Conservation (phyloP, 371 early-diverging fungal species). For the Capniomyces stellatus region DNA sequence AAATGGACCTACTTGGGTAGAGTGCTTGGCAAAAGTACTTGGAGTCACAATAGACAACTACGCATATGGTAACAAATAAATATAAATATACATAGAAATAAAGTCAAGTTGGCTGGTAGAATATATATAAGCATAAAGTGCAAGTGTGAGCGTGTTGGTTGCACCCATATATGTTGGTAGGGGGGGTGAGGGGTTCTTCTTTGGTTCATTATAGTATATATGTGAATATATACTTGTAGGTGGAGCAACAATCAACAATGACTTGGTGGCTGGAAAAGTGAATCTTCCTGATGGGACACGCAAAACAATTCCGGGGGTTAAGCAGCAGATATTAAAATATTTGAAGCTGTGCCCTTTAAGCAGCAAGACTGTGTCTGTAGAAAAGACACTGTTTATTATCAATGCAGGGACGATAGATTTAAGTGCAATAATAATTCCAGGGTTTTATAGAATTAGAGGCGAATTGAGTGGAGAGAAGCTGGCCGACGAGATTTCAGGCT, state of each 20-base stretch:
- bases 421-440: neutral
- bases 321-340: slow-evolving; percentile 3
- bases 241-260: slow-evolving; percentile 2
- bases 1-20: slow-evolving; percentile 3
- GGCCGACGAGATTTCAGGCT: neutral
- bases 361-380: neutral
- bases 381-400: slow-evolving; percentile 4
- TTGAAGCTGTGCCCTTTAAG: slow-evolving; percentile 2
- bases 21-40: neutral
- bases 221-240: too few species aligned
- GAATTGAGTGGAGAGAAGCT: neutral
- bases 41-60: slow-evolving; percentile 3
- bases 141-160: too few species aligned
- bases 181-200: too few species aligned
- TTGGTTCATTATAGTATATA: too few species aligned
- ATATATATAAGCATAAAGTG: too few species aligned
- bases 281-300: neutral
- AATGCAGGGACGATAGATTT: neutral
- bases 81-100: too few species aligned
- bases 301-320: slow-evolving; percentile 1
- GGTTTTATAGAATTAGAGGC: neutral
- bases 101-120: too few species aligned
- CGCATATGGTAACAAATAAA: slow-evolving; percentile 2
- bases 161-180: too few species aligned
- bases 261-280: neutral